These are phyloP conservation scores for Nyctanthes arbortristis DNA, from an alignment of 257 asterid genomes.

Conservation along the genomic window DNA sequence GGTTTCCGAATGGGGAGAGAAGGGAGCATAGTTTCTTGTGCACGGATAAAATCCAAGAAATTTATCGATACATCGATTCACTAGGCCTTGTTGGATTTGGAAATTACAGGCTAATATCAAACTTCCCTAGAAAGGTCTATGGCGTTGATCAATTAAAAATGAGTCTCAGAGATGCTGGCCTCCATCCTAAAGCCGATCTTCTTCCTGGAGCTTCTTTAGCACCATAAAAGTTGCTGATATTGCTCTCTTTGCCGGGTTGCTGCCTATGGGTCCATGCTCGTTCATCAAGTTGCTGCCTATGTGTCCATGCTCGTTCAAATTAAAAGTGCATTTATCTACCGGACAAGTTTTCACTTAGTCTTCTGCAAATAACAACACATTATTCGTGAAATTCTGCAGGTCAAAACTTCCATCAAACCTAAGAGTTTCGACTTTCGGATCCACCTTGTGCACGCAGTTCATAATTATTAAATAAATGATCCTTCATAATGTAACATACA, in stretches of 20 bases:
- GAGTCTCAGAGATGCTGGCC: conserved; percentile 64
- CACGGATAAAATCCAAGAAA: conserved; percentile 60
- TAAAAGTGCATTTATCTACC: too few species aligned
- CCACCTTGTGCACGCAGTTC: too few species aligned
- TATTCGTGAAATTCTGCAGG: too few species aligned
- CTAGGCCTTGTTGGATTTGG: conserved; percentile 51
- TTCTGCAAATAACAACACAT: too few species aligned
- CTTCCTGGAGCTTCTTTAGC: conserved; percentile 67
- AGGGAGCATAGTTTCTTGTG: conserved; percentile 63
- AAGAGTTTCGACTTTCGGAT: too few species aligned
- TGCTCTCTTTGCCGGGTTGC: not conserved
- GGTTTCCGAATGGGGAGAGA: conserved; percentile 91
- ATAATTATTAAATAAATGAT: too few species aligned
- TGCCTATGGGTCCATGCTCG: not conserved
- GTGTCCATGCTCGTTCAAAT: not conserved
- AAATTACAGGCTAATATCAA: conserved; percentile 68
- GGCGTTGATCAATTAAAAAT: conserved; percentile 63
- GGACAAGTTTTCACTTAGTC: too few species aligned
- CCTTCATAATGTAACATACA: too few species aligned
- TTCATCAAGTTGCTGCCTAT: not conserved
- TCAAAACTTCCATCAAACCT: too few species aligned
- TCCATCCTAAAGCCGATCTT: conserved; percentile 89
- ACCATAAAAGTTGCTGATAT: not conserved
- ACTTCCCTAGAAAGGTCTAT: conserved; percentile 74
- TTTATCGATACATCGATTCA: conserved; percentile 57